Base-by-base conservation (phyloP, 352 stramenopile genomes). In the Pythium apleroticum region DNA sequence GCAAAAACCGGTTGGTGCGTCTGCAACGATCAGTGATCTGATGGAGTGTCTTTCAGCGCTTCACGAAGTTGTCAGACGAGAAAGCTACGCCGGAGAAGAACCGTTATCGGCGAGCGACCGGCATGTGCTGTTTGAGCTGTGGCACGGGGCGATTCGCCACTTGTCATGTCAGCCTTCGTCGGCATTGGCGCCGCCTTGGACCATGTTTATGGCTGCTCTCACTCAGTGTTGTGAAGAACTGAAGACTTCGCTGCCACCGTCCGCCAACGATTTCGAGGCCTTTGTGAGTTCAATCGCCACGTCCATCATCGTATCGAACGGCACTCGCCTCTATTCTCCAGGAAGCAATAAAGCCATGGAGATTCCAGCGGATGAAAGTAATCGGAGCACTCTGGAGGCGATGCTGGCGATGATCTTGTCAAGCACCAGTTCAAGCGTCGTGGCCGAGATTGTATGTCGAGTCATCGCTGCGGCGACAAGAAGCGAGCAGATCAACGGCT, bases 151-250 rank as follows among this genome's bases (percentile, higher is more conserved):
- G 17, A 20, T 69, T 0, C 12, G 49, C 27, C 55, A 30, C 8
- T 39, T 63, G 24, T 53, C 62, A 3, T 15, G n/a, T 0, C 24
- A 55, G 31, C 52, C 52, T 17, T 19, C 49, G 49, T 41, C 49
- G 11, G n/a, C 52, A 3, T 12, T 39, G 2, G 19, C 24, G 8
- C 30, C 45, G 37, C 27, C 19, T 0, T 69, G 63, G 63, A 60
- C 64, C 22, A 56, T 31, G 28, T 71, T 65, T 52, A n/a, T 71
- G 20, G 57, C 60, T 31, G 19, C 57, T 1, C 15, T 71, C 2
- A 50, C 64, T 7, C 57, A 71, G 24, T 65, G 56, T 33, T 65
- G 50, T 41, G 64, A 65, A 58, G 49, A 61, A 33, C 50, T 65
- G 8, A 41, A 66, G 27, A 10, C 17, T 12, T 24, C 17, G 9